Conservation (phyloP, 306 rosid genomes). For the Amphicarpaea edgeworthii region DNA sequence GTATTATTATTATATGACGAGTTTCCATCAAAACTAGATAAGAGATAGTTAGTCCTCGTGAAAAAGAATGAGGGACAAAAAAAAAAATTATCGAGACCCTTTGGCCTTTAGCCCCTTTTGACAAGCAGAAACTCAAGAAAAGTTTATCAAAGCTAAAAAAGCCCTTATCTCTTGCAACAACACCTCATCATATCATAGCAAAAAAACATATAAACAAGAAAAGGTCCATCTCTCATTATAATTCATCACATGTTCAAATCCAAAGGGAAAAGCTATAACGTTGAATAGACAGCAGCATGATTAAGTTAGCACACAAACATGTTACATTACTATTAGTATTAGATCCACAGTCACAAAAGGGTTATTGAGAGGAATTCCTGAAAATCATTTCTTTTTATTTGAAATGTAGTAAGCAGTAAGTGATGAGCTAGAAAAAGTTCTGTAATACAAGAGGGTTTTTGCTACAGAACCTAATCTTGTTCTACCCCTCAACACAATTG, state of each 20-base stretch:
- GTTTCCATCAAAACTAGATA: constrained; percentile 58
- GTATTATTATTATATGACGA: constrained; percentile 37
- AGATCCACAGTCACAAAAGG: constrained; percentile 70
- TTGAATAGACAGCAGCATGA: constrained; percentile 11
- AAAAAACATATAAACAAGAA: constrained; percentile 31
- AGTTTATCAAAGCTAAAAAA: constrained; percentile 48
- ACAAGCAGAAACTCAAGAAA: constrained; percentile 49
- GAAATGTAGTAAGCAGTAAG: constrained; percentile 55
- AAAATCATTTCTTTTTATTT: constrained; percentile 63
- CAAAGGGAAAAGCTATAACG: not conserved
- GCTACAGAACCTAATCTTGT: constrained; percentile 60
- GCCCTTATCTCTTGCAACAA: constrained; percentile 43
- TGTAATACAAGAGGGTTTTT: constrained; percentile 48
- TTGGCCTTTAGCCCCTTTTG: constrained; percentile 44
- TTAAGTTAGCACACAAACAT: constrained; percentile 41
- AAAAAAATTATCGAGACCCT: constrained; percentile 42
- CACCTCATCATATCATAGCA: constrained; percentile 6
- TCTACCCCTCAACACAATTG: constrained; percentile 49
- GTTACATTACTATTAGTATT: constrained; percentile 60
- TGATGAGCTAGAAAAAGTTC: constrained; percentile 52
- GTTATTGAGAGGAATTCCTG: constrained; percentile 55
- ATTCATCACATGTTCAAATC: constrained; percentile 42
- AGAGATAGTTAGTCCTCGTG: constrained; percentile 38
- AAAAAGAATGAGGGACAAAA: constrained; percentile 44
- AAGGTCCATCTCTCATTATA: constrained; percentile 36